Evolutionary conservation across 2,329 filamentous ascomycete genomes (phyloP).

Genomic region (Lachnellula arida): DNA sequence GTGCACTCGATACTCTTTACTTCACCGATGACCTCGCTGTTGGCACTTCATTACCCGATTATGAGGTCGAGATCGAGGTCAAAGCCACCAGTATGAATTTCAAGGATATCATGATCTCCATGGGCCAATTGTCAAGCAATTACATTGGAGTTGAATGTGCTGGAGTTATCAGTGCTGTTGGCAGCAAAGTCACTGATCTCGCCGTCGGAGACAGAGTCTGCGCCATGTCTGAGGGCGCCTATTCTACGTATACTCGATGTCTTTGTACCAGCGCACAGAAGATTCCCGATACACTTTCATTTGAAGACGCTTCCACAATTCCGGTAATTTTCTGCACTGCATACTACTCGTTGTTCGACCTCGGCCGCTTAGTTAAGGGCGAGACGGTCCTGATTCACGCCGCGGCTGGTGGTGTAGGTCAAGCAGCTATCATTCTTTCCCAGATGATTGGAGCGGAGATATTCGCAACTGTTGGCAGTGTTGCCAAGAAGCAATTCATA

Average conservation of each 20-base stretch:
- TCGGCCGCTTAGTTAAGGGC: conserved; percentile 20
- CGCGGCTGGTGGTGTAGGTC: conserved; percentile 34
- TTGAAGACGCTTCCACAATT: conserved; percentile 27
- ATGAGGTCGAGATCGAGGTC: conserved; percentile 25
- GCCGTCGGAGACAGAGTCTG: conserved; percentile 34
- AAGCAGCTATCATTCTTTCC: conserved; percentile 34
- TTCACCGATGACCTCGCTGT: conserved; percentile 26
- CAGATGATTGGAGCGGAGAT: conserved; percentile 31
- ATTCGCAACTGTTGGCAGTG: conserved; percentile 29
- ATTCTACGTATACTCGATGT: conserved; percentile 30
- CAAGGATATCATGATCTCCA: conserved; percentile 34
- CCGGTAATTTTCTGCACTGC: conserved; percentile 29
- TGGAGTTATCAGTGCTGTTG: conserved; percentile 32
- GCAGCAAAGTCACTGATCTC: conserved; percentile 27
- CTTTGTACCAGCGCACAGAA: conserved; percentile 24
- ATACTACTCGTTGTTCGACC: conserved; percentile 25
- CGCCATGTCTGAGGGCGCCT: conserved; percentile 30
- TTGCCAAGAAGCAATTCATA: conserved; percentile 22
- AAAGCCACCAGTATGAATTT: conserved; percentile 35
- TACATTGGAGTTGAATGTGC: conserved; percentile 34
- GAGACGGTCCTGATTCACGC: conserved; percentile 36
- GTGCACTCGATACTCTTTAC: conserved; percentile 25
- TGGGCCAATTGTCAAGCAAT: conserved; percentile 31
- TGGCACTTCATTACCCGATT: conserved; percentile 12
- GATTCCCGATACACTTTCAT: conserved; percentile 24